Conservation (phyloP, 352 stramenopile genomes). For the Phytophthora hibernalis region DNA sequence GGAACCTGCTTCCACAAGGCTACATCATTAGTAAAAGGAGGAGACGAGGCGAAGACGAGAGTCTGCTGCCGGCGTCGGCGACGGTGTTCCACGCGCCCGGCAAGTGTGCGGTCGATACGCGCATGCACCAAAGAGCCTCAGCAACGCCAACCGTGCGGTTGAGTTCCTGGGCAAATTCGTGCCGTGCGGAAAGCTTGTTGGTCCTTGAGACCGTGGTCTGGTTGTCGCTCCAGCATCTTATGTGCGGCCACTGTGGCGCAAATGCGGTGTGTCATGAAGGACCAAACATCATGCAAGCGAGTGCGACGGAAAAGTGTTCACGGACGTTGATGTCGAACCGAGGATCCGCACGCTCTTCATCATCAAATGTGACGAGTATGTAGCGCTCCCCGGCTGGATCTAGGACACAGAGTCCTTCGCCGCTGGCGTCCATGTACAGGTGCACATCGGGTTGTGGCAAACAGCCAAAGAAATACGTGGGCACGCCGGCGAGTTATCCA, state of each 20-base stretch:
- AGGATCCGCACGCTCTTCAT: background rate
- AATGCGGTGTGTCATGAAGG: no score
- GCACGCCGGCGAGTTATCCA: background rate
- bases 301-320: background rate
- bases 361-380: background rate
- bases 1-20: no score
- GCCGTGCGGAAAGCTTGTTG: no score
- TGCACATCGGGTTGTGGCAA: constrained; percentile 1
- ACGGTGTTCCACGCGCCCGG: background rate
- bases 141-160: background rate
- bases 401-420: background rate
- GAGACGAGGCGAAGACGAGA: no score
- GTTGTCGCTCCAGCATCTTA: constrained; percentile 3
- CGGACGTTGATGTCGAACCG: constrained; percentile 5
- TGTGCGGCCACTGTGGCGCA: background rate
- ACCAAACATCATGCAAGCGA: background rate
- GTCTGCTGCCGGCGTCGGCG: background rate
- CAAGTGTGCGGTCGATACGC: background rate
- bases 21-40: no score
- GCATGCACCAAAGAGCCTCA: background rate
- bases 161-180: background rate
- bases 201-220: no score
- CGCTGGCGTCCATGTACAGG: constrained; percentile 3
- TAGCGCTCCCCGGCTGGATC: no score
- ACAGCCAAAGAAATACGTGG: background rate